Conservation (phyloP, 1,284 basidiomycete species). For the Caloboletus firmus region DNA sequence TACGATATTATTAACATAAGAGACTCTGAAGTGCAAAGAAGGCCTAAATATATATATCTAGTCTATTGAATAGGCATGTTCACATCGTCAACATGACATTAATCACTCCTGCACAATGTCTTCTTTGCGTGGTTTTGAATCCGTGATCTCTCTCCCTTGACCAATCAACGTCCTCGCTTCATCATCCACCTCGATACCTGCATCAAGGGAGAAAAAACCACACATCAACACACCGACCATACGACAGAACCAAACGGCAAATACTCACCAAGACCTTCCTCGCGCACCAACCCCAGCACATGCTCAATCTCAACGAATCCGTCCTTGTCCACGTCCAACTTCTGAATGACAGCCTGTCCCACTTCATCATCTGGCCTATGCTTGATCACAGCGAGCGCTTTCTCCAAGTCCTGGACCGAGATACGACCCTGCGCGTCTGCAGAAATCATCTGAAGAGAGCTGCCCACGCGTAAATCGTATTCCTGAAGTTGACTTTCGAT, state of each 20-base stretch:
- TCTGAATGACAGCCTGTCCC: constrained; percentile 87
- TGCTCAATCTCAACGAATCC: constrained; percentile 90
- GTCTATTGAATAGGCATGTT: constrained; percentile 5
- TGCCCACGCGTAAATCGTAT: constrained; percentile 91
- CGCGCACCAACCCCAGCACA: constrained; percentile 74
- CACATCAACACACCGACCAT: background rate
- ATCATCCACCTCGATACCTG: constrained; percentile 69
- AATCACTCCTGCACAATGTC: constrained; percentile 78
- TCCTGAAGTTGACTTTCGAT: constrained; percentile 92
- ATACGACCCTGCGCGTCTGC: constrained; percentile 92
- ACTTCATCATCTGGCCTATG: constrained; percentile 91
- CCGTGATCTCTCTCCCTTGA: constrained; percentile 72
- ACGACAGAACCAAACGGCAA: background rate
- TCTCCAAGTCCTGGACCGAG: constrained; percentile 85
- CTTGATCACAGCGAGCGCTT: constrained; percentile 91
- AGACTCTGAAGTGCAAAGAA: background rate
- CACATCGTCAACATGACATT: background rate
- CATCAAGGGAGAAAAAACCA: background rate
- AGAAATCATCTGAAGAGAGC: constrained; percentile 91
- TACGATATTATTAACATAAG: too few species aligned
- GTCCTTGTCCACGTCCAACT: constrained; percentile 95
- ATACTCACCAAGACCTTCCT: constrained; percentile 70
- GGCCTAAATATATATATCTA: constrained; percentile 14
- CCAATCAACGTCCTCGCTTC: constrained; percentile 73
- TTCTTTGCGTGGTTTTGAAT: constrained; percentile 78